phyloP scores from a whole-genome alignment of 208 protist genomes.

The Crithidia thermophila region DNA sequence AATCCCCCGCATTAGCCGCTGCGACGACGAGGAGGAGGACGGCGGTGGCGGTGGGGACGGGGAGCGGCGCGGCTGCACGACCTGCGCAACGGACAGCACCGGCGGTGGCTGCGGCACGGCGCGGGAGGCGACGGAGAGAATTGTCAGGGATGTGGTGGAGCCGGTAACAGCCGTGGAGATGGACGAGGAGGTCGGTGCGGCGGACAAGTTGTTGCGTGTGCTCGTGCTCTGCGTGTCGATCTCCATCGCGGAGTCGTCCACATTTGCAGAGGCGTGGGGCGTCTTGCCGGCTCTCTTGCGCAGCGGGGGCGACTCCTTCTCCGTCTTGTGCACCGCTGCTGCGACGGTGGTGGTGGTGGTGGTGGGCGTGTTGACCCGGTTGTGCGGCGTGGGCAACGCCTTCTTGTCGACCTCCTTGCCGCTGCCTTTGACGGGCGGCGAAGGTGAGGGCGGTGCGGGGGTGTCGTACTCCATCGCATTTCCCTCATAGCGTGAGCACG shows the following conservation, averaged over 20 bases:
- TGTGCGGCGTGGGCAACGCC: too few relatives aligned
- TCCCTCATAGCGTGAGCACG: too few relatives aligned
- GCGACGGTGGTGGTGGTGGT: neutral
- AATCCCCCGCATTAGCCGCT: too few relatives aligned
- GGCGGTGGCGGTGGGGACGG: neutral
- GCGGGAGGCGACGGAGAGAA: too few relatives aligned
- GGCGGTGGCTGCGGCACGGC: neutral
- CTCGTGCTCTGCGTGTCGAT: constrained; percentile 1
- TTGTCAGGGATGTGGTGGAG: too few relatives aligned
- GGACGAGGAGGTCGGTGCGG: neutral
- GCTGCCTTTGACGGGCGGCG: too few relatives aligned
- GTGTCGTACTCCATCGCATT: too few relatives aligned
- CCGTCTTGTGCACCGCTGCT: neutral
- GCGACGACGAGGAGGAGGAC: too few relatives aligned
- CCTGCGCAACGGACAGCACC: neutral
- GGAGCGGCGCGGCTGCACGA: neutral
- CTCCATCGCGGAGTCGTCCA: neutral
- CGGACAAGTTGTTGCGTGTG: neutral
- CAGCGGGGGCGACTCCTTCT: neutral
- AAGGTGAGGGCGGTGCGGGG: too few relatives aligned
- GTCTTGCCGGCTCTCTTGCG: neutral
- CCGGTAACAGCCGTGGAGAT: too few relatives aligned
- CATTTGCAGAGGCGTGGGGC: neutral
- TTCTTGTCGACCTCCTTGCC: too few relatives aligned
- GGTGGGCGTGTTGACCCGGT: too few relatives aligned